A percentile compares a stretch with the other conserved stretches of the same genome.
Evolutionary conservation across 306 rosid species (phyloP).

Genomic region (Rosa rugosa): DNA sequence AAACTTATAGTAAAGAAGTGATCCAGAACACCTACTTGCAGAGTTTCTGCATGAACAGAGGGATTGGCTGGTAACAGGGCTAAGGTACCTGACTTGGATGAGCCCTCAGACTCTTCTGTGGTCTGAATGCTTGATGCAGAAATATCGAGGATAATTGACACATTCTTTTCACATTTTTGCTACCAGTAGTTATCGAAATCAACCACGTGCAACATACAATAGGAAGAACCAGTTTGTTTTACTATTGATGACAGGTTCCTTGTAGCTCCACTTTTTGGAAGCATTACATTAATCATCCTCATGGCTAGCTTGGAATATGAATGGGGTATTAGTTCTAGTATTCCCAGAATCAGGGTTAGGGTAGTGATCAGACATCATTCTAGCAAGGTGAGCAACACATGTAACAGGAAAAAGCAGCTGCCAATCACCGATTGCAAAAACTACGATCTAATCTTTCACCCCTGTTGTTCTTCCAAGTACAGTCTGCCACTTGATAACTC

Average conservation of each 20-base stretch:
- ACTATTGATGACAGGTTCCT: slow-evolving; percentile 19
- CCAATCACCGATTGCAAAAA: too few species aligned
- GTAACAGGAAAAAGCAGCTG: too few species aligned
- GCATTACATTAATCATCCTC: neutral
- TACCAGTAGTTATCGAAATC: neutral
- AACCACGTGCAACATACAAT: slow-evolving; percentile 58
- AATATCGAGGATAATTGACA: too few species aligned
- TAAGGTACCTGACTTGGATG: slow-evolving; percentile 55
- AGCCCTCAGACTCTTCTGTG: slow-evolving; percentile 59
- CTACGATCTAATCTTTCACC: too few species aligned
- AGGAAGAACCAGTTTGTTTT: slow-evolving; percentile 17
- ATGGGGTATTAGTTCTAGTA: too few species aligned
- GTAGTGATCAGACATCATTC: too few species aligned
- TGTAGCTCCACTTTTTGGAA: slow-evolving; percentile 16
- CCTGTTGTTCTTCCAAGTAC: too few species aligned
- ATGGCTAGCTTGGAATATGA: too few species aligned
- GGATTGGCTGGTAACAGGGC: slow-evolving; percentile 52
- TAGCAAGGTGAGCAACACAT: too few species aligned
- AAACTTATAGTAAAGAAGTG: slow-evolving; percentile 16
- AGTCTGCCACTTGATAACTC: too few species aligned
- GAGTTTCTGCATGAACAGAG: slow-evolving; percentile 45
- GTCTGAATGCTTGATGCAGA: slow-evolving; percentile 52
- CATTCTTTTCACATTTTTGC: too few species aligned
- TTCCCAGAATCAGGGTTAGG: too few species aligned
- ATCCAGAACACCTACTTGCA: slow-evolving; percentile 57